A percentile compares a stretch with the other conserved stretches of the same genome.
Conservation (phyloP, 176 grass and related monocot species). For the Paspalum notatum region DNA sequence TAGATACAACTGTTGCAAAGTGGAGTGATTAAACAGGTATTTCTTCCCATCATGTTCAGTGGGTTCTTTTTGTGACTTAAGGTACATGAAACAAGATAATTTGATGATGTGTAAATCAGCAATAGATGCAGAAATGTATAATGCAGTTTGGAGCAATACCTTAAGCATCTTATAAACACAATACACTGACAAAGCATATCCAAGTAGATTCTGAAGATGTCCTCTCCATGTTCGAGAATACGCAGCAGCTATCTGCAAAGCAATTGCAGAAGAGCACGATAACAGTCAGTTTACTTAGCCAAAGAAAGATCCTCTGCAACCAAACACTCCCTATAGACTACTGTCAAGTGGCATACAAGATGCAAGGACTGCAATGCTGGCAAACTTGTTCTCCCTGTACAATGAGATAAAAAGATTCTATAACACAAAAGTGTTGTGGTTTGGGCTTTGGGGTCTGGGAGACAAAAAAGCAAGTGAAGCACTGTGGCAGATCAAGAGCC, state of each 20-base stretch:
- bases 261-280: background rate
- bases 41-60: background rate
- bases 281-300: background rate
- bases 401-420: background rate
- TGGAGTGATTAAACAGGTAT: background rate
- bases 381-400: background rate
- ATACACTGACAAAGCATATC: slow-evolving; percentile 94
- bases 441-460: background rate
- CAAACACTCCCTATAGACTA: background rate
- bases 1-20: background rate
- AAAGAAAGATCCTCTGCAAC: slow-evolving; percentile 9
- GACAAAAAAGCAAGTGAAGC: background rate
- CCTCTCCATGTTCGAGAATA: slow-evolving; percentile 98
- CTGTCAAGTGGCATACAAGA: slow-evolving; percentile 10
- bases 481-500: background rate
- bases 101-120: background rate
- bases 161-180: slow-evolving; percentile 99
- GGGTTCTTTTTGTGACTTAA: background rate
- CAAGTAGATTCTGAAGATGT: slow-evolving; percentile 97
- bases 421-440: background rate
- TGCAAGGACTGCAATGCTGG: background rate
- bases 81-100: slow-evolving; percentile 2
- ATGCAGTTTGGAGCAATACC: slow-evolving; percentile 47
- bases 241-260: slow-evolving; percentile 79
- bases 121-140: slow-evolving; percentile 25